Evolutionary conservation across 805 yeast genomes (phyloP), one percentile per base, ranked within the genome.

Genomic region (Metschnikowia vanudenii): DNA sequence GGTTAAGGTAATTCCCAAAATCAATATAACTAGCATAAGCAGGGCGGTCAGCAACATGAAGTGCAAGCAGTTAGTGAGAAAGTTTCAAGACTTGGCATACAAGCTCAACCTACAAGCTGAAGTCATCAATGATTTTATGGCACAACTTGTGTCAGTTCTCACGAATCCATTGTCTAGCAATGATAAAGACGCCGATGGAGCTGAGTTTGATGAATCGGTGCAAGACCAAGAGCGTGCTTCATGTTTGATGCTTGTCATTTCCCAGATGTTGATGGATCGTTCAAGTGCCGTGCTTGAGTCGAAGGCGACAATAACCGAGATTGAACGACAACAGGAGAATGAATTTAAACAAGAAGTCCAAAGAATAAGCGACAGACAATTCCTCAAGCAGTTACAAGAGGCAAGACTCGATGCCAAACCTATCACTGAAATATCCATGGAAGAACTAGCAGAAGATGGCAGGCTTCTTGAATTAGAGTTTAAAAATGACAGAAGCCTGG

Each of bases 121-220:
- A 4, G 55, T 72, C 3, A 65, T 85, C 14, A 82, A 82, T 53
- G 55, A 59, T 4, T 80, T 86, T 84, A 59, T 80, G 47, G 57
- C 58, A 0, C 68, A 73, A 13, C 60, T 84, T 43, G 56, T 65
- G 4, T 53, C 53, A 2, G 61, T 80, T 12, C 64, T 87, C 39
- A 58, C 68, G 30, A 69, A 68, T n/a, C 81, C 81, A 0, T 69
- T 86, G 6, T 55, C 62, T 3, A 64, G 62, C 28, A 84, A 36
- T 7, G 50, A 81, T 41, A 64, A 65, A 28, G 68, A 66, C 31
- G 81, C 82, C 2, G 81, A 83, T 43, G 90, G 91, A 12, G 85
- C 81, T 41, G 97, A 90, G 57, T 94, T 91, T 63, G 82, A 80
- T 11, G 77, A 76, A 4, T 82, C 96, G 0, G 69, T 92, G 40